Conservation (phyloP, 2,329 filamentous ascomycete species). For the Triangularia verruculosa region DNA sequence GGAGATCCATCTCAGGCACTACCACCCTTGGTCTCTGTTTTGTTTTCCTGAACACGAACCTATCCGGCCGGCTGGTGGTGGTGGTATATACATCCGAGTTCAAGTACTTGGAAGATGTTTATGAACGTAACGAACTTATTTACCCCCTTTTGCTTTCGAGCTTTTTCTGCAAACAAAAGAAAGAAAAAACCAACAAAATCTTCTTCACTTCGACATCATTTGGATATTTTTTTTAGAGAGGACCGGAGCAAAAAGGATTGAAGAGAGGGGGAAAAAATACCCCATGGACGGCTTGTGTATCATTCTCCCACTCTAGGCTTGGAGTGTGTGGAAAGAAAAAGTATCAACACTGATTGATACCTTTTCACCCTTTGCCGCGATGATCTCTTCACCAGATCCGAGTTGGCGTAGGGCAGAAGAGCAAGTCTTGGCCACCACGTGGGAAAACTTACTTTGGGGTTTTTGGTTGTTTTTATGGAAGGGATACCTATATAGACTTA, state of each 20-base stretch:
- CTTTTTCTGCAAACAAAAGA: not conserved
- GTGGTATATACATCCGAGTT: not conserved
- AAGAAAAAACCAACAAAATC: not conserved
- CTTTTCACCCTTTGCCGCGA: not conserved
- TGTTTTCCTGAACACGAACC: not conserved
- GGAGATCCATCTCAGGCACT: not conserved
- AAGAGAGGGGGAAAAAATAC: conserved; percentile 5
- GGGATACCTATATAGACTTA: not conserved
- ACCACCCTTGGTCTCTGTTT: too few species aligned
- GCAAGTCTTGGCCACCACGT: not conserved
- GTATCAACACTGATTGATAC: not conserved
- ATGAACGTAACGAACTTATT: not conserved
- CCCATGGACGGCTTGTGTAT: conserved; percentile 4
- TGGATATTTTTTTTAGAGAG: not conserved
- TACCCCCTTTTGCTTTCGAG: not conserved
- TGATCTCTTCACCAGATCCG: not conserved
- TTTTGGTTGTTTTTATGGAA: not conserved
- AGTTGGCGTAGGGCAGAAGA: not conserved
- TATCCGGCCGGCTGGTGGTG: not conserved
- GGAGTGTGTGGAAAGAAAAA: conserved; percentile 10
- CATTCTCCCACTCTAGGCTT: conserved; percentile 11
- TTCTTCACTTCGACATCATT: conserved; percentile 5
- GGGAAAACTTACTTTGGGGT: not conserved
- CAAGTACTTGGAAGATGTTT: not conserved
- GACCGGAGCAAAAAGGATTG: not conserved